Evolutionary conservation across 345 rosid genomes (phyloP).

Genomic region (Anastatica hierochuntica): DNA sequence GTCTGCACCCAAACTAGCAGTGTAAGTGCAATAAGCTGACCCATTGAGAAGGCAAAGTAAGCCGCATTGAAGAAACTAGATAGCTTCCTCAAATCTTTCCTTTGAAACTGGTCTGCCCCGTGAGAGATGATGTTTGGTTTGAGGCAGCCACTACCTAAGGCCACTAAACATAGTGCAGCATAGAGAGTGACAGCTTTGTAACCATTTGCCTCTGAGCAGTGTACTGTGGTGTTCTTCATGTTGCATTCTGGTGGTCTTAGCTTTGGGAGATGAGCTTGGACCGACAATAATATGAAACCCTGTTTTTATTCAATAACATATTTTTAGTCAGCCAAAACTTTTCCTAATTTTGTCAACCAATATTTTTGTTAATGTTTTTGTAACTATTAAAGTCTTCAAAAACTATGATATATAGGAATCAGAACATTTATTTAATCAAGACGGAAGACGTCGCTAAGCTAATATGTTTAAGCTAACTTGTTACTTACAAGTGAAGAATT

Average conservation of each 20-base stretch:
- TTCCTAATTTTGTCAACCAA: not conserved
- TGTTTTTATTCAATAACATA: constrained; percentile 16
- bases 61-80: constrained; percentile 85
- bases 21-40: constrained; percentile 75
- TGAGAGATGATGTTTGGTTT: constrained; percentile 94
- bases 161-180: constrained; percentile 70
- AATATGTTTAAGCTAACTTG: too few relatives aligned
- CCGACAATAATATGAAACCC: constrained; percentile 80
- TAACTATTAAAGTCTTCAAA: too few relatives aligned
- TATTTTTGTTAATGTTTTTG: too few relatives aligned
- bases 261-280: constrained; percentile 86
- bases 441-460: too few relatives aligned
- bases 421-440: too few relatives aligned
- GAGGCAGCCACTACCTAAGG: constrained; percentile 93
- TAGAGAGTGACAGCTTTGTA: constrained; percentile 52
- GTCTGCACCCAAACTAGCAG: constrained; percentile 91
- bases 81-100: constrained; percentile 46
- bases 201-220: constrained; percentile 64
- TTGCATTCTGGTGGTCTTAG: constrained; percentile 73
- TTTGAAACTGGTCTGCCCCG: constrained; percentile 80
- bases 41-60: constrained; percentile 79
- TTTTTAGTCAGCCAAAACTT: not conserved
- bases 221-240: constrained; percentile 26
- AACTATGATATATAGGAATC: too few relatives aligned
- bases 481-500: too few relatives aligned